Percentiles rank a stretch among this genome's conserved stretches.
Conservation (phyloP, 148 eudicot genomes). For the Arbutus unedo region DNA sequence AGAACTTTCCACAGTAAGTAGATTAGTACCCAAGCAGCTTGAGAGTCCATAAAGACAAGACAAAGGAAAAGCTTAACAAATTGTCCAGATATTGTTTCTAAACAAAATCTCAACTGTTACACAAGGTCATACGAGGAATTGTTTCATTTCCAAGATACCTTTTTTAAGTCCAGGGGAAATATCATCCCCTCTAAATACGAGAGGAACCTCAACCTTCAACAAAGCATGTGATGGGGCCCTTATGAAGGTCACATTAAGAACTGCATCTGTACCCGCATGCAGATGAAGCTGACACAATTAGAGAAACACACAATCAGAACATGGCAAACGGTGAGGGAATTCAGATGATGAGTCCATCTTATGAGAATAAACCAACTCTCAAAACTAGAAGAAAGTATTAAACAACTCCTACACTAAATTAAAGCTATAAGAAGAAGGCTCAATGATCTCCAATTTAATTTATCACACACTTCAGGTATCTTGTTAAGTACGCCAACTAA, state of each 20-base stretch:
- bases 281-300: constrained; percentile 63
- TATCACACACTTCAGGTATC: neutral
- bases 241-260: constrained; percentile 78
- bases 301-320: constrained; percentile 15
- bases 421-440: neutral
- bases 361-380: neutral
- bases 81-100: neutral
- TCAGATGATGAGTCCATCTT: neutral
- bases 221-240: constrained; percentile 91
- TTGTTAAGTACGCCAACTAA: neutral
- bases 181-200: constrained; percentile 88
- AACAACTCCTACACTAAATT: neutral
- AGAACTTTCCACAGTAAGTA: neutral
- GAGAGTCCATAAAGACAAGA: neutral
- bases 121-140: neutral
- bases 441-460: neutral
- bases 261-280: constrained; percentile 75
- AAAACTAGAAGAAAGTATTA: neutral
- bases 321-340: neutral
- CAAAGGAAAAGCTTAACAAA: neutral
- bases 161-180: constrained; percentile 88
- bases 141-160: constrained; percentile 36
- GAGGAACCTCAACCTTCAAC: constrained; percentile 83
- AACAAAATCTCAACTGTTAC: neutral
- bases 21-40: neutral